These are phyloP conservation scores for thale cress (Arabidopsis thaliana) DNA, from an alignment of 345 rosid genomes.

Conservation along the genomic window DNA sequence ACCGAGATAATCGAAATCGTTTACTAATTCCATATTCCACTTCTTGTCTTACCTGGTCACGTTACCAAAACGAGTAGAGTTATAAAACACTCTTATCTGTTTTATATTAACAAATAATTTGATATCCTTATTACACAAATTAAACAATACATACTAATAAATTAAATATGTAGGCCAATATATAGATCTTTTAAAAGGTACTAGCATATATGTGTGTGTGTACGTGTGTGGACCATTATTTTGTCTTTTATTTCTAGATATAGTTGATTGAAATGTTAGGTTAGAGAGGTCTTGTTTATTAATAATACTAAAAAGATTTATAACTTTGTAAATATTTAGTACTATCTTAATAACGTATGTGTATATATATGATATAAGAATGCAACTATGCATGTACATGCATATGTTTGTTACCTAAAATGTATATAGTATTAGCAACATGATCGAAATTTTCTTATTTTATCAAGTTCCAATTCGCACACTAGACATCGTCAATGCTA, in stretches of 20 bases:
- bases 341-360: slow-evolving; percentile 2
- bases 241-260: slow-evolving; percentile 7
- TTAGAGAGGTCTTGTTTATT: slow-evolving; percentile 36
- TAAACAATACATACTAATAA: not conserved
- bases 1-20: slow-evolving; percentile 43
- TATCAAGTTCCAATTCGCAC: slow-evolving; percentile 29
- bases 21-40: slow-evolving; percentile 59
- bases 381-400: slow-evolving; percentile 1
- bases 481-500: slow-evolving; percentile 28
- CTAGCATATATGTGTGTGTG: not conserved
- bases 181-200: slow-evolving; percentile 11
- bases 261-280: slow-evolving; percentile 35
- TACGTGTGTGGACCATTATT: slow-evolving; percentile 29
- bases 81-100: slow-evolving; percentile 11
- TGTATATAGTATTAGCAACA: slow-evolving; percentile 19
- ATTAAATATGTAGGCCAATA: slow-evolving; percentile 20
- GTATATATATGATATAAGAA: not conserved
- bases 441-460: slow-evolving; percentile 32
- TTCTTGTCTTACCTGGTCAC: slow-evolving; percentile 75
- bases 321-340: not conserved
- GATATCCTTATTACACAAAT: not conserved
- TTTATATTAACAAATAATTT: not conserved
- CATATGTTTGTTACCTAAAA: slow-evolving; percentile 13
- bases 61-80: slow-evolving; percentile 18
- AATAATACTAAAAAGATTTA: slow-evolving; percentile 4